These are phyloP conservation scores for Cordyceps pruinosa DNA, from an alignment of 2,329 filamentous ascomycete genomes.

Conservation along the genomic window DNA sequence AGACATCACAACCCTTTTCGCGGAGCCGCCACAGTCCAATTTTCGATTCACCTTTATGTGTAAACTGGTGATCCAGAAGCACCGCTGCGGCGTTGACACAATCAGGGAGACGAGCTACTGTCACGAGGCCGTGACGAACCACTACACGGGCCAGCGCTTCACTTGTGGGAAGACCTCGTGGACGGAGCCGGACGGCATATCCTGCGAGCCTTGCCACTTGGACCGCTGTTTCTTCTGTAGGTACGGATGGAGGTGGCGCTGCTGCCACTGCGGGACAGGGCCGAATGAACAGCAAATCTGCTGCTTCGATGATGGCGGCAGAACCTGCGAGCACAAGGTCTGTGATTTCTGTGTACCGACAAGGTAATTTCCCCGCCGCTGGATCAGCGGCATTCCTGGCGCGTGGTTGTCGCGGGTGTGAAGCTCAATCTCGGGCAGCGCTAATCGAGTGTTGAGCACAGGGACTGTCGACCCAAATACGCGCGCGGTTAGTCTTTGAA, in stretches of 20 bases:
- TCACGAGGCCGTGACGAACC: background rate
- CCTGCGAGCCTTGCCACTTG: background rate
- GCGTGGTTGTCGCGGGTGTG: background rate
- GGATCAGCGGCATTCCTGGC: background rate
- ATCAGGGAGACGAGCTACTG: background rate
- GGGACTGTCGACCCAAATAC: background rate
- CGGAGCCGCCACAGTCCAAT: background rate
- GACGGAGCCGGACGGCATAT: background rate
- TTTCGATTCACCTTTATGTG: background rate
- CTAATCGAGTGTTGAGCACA: background rate
- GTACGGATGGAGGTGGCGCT: slow-evolving; percentile 6
- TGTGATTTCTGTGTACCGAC: slow-evolving; percentile 4
- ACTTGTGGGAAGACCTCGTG: background rate
- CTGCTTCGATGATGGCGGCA: background rate
- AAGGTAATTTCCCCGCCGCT: background rate
- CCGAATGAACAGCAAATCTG: slow-evolving; percentile 1
- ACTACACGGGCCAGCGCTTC: background rate
- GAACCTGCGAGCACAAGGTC: background rate
- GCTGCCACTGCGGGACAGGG: slow-evolving; percentile 7
- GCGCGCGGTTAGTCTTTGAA: background rate
- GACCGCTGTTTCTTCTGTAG: background rate
- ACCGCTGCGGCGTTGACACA: slow-evolving; percentile 2
- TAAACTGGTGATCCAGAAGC: background rate
- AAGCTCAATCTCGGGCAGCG: background rate
- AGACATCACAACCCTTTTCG: no score